Percentiles rank a stretch among this genome's conserved stretches.
Evolutionary conservation across 345 rosid species (phyloP).

Genomic region (Moricandia moricandioides): DNA sequence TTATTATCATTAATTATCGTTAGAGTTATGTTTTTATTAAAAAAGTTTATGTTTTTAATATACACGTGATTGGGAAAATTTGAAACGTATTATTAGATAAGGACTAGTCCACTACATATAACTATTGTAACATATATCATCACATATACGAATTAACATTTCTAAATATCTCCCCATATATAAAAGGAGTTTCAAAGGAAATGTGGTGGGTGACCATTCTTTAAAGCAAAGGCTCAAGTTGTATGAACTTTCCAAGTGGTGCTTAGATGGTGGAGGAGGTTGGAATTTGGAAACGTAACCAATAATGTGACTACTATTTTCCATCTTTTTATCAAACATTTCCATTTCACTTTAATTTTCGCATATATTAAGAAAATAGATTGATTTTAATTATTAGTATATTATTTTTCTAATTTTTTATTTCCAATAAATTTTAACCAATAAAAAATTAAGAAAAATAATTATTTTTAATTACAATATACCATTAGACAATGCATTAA

Average conservation of each 20-base stretch:
- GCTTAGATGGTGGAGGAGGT: slow-evolving; percentile 32
- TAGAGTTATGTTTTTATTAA: not conserved
- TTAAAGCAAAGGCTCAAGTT: slow-evolving; percentile 36
- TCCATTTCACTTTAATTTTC: not conserved
- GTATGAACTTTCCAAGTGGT: slow-evolving; percentile 39
- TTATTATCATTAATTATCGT: not conserved
- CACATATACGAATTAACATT: slow-evolving; percentile 9
- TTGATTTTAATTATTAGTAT: no score
- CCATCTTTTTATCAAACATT: no score
- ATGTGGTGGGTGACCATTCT: slow-evolving; percentile 18
- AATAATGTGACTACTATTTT: slow-evolving; percentile 10
- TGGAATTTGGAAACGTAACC: slow-evolving; percentile 26
- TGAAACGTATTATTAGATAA: slow-evolving; percentile 11
- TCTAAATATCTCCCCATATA: slow-evolving; percentile 15
- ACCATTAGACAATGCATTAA: no score
- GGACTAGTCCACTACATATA: slow-evolving; percentile 21
- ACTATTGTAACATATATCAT: slow-evolving; percentile 3
- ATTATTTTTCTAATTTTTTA: no score
- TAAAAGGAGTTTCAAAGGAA: slow-evolving; percentile 26
- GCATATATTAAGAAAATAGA: no score
- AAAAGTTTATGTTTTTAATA: not conserved
- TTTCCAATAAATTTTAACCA: no score
- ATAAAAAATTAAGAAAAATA: no score
- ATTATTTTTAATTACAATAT: no score
- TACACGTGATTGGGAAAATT: not conserved